phyloP scores from a whole-genome alignment of 2,329 filamentous ascomycete genomes.

The Sporothrix pseudoabietina region DNA sequence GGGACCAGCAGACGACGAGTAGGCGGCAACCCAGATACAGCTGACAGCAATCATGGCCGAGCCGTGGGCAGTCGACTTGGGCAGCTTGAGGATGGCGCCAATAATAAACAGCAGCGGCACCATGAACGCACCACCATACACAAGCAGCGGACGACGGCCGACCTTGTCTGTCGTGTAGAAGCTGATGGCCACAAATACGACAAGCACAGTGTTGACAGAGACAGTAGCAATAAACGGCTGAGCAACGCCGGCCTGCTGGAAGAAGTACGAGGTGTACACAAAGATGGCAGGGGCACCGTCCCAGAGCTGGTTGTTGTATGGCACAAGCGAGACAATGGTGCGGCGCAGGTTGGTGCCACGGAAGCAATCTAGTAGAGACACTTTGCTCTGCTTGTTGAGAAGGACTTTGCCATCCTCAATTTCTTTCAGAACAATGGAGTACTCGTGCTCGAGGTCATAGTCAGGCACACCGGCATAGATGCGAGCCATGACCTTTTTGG shows the following conservation, averaged over 20 bases:
- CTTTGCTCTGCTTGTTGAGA: conserved; percentile 6
- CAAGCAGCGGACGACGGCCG: conserved; percentile 28
- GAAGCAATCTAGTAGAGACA: conserved; percentile 26
- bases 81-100: conserved; percentile 26
- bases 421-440: conserved; percentile 26
- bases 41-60: conserved; percentile 28
- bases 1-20: conserved; percentile 26
- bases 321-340: conserved; percentile 28
- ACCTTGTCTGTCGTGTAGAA: conserved; percentile 28
- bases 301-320: conserved; percentile 28
- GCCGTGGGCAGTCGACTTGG: conserved; percentile 23
- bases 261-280: conserved; percentile 27
- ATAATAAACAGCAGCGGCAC: conserved; percentile 26
- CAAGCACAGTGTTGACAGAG: conserved; percentile 27
- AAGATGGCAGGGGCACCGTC: conserved; percentile 26
- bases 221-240: conserved; percentile 28
- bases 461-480: conserved; percentile 25
- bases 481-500: conserved; percentile 25
- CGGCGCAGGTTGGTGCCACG: conserved; percentile 28
- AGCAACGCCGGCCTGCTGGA: conserved; percentile 26
- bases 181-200: conserved; percentile 29
- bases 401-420: conserved; percentile 29
- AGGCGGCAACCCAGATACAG: conserved; percentile 28
- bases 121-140: conserved; percentile 27
- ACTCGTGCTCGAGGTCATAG: conserved; percentile 28